Evolutionary conservation across 108 stramenopile species (phyloP).

Genomic region (Nitzschia inconspicua): DNA sequence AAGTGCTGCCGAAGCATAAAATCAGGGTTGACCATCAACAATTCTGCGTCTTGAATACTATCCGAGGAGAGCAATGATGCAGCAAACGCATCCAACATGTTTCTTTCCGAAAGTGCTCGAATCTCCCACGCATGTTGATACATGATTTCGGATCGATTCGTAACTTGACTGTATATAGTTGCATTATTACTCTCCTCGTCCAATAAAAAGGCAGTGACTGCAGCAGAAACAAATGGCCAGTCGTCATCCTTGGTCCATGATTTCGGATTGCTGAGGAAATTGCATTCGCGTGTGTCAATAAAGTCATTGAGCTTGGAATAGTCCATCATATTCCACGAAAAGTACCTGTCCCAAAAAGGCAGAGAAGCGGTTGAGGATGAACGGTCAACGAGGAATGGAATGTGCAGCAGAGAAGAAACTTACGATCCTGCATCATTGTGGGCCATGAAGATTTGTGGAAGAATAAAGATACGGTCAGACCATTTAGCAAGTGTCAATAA

Average conservation of each 20-base stretch:
- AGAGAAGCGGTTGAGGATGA: too few relatives aligned
- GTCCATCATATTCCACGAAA: slow-evolving; percentile 30
- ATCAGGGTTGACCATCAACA: slow-evolving; percentile 7
- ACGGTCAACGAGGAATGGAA: too few relatives aligned
- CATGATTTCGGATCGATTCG: not conserved
- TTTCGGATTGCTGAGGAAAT: slow-evolving; percentile 38
- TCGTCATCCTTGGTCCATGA: slow-evolving; percentile 13
- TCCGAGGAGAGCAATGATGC: too few relatives aligned
- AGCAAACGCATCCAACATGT: too few relatives aligned
- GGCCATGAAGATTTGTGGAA: slow-evolving; percentile 28
- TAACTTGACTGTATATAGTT: slow-evolving; percentile 1
- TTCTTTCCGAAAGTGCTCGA: too few relatives aligned
- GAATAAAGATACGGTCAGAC: slow-evolving; percentile 30
- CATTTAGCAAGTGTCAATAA: slow-evolving; percentile 20
- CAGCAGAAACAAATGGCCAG: slow-evolving; percentile 9
- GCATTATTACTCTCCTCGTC: not conserved
- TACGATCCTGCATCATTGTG: slow-evolving; percentile 10
- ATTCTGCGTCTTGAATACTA: not conserved
- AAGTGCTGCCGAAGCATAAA: not conserved
- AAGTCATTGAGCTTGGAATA: slow-evolving; percentile 12
- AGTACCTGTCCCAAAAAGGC: too few relatives aligned
- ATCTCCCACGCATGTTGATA: not conserved
- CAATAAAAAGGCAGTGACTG: not conserved
- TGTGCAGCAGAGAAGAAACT: too few relatives aligned
- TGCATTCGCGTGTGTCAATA: slow-evolving; percentile 38